These are phyloP conservation scores for Kregervanrija fluxuum DNA, from an alignment of 805 yeast species.

Conservation along the genomic window DNA sequence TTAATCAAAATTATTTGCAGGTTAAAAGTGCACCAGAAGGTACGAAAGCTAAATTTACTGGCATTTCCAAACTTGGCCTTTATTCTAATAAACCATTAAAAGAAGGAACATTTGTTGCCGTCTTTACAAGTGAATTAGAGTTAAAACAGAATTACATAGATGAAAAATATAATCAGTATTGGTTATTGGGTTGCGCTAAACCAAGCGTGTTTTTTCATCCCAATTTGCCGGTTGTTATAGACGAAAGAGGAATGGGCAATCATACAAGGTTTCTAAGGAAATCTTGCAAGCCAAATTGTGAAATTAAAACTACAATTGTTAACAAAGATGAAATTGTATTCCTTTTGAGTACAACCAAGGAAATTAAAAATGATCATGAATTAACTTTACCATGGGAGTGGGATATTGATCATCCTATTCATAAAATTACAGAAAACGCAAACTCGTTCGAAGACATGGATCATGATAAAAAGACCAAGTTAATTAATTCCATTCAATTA, in stretches of 20 bases:
- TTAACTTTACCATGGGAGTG: slow-evolving; percentile 82
- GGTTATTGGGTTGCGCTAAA: slow-evolving; percentile 61
- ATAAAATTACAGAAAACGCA: slow-evolving; percentile 37
- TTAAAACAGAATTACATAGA: slow-evolving; percentile 53
- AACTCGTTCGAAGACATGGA: slow-evolving; percentile 45
- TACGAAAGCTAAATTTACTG: slow-evolving; percentile 52
- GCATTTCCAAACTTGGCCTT: slow-evolving; percentile 64
- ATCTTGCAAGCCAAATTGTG: slow-evolving; percentile 72
- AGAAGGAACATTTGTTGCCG: slow-evolving; percentile 45
- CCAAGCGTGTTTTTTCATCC: slow-evolving; percentile 54
- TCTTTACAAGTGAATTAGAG: slow-evolving; percentile 69
- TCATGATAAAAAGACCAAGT: slow-evolving; percentile 44
- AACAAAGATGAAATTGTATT: slow-evolving; percentile 35
- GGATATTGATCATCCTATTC: slow-evolving; percentile 74
- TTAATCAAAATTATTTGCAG: slow-evolving; percentile 8
- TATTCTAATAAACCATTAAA: slow-evolving; percentile 36
- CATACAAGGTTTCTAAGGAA: slow-evolving; percentile 66
- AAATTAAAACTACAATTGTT: slow-evolving; percentile 45
- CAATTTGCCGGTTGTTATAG: slow-evolving; percentile 59
- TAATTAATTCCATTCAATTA: slow-evolving; percentile 57
- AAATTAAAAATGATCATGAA: slow-evolving; percentile 61
- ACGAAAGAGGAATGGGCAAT: slow-evolving; percentile 76
- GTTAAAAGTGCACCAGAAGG: slow-evolving; percentile 57
- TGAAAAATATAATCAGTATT: slow-evolving; percentile 71
- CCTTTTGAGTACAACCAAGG: slow-evolving; percentile 47